These are phyloP conservation scores for Posidonia australis DNA, from an alignment of 106 monocot species.

Conservation along the genomic window DNA sequence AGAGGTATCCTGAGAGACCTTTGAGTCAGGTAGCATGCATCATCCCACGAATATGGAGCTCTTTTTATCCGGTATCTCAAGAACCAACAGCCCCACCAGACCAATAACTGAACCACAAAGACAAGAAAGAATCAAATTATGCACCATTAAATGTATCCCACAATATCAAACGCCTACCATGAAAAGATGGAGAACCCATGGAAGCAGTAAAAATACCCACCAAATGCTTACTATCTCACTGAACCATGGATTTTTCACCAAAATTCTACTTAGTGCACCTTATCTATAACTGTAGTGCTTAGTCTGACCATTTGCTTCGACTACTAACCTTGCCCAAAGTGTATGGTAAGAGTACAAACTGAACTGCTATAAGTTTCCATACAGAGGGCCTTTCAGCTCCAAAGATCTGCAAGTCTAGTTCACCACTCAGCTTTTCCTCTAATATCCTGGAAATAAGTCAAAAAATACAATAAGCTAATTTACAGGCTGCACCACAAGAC, in stretches of 20 bases:
- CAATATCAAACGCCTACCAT: background rate
- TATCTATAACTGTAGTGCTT: too few species aligned
- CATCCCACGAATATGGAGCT: conserved; percentile 76
- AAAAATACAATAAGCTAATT: background rate
- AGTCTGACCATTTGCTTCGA: background rate
- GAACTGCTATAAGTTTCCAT: conserved; percentile 76
- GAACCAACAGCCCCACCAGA: conserved; percentile 71
- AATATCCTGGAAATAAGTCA: conserved; percentile 51
- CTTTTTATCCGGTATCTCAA: conserved; percentile 87
- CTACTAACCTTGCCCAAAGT: conserved; percentile 66
- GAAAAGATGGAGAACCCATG: too few species aligned
- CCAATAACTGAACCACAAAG: conserved; percentile 32
- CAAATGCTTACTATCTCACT: too few species aligned
- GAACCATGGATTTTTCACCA: too few species aligned
- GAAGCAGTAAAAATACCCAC: too few species aligned
- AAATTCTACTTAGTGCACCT: too few species aligned
- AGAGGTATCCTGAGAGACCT: conserved; percentile 44
- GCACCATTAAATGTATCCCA: background rate
- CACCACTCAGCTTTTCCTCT: conserved; percentile 75
- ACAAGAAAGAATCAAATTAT: background rate
- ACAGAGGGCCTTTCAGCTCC: conserved; percentile 83
- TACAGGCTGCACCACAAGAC: too few species aligned
- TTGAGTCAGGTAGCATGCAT: conserved; percentile 86
- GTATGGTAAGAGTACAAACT: conserved; percentile 79
- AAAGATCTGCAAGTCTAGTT: conserved; percentile 86